Evolutionary conservation across 768 basidiomycete genomes (phyloP), one percentile per base, ranked within the genome.

Genomic region (Trametes sanguinea): DNA sequence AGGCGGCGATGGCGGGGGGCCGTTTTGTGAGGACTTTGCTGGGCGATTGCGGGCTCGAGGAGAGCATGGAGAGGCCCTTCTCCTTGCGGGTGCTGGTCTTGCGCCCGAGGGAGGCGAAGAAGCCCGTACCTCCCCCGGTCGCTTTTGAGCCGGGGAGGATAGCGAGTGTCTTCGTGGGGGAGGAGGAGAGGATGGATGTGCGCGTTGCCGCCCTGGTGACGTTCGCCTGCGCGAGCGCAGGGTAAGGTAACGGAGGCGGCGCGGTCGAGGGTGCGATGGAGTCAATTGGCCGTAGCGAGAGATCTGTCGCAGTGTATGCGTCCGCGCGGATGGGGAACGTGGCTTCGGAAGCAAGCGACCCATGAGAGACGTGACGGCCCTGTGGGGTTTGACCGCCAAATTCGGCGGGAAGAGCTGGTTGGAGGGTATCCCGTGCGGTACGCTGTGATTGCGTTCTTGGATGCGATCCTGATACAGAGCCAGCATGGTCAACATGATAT

Each of bases 271-370:
- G 79, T 13, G 79, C 76, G 57, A 82, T 71, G 35, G 35, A 37
- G 67, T 88, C 85, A 17, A 67, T 75, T 57, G 58, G 76, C 54
- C 75, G 78, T 30, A 80, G 74, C 11, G 85, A 79, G 11, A 94
- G 80, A 72, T 94, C 92, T 2, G 91, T 92, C 6, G 92, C 92
- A 29, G 80, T 78, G 58, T 84, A 86, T 9, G 92, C 89, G 67
- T 94, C 92, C n/a, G 86, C 78, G 32, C 92, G 86, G 30, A 83
- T 82, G 14, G 92, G 90, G 73, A 94, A 94, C 0, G 91, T 91
- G 45, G 81, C 83, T 65, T 90, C 89, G 4, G 91, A 90, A 14
- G 84, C 83, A 65, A 86, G 83, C 9, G 92, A 93, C 1, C 84
- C 83, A 46, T 83, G 79, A 16, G 92, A 92, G 2, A 85, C 80